phyloP scores from a whole-genome alignment of 1,284 basidiomycete species.

The Trametes polyzona region DNA sequence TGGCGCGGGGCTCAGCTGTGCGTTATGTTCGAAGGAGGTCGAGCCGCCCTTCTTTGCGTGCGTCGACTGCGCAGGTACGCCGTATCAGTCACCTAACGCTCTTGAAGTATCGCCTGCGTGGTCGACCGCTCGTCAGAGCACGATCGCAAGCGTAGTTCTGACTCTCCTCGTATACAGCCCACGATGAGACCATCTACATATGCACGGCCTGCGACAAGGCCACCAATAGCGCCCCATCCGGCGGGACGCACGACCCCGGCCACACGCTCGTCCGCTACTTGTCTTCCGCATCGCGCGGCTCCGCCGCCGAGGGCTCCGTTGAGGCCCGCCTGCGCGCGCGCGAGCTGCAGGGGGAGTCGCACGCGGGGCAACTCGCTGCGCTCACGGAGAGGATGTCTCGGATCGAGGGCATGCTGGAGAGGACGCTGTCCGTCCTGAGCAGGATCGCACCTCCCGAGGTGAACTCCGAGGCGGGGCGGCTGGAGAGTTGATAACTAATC shows the following conservation, averaged over 20 bases:
- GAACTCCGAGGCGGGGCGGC: not conserved
- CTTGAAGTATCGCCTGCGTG: too few species aligned
- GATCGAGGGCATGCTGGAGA: not conserved
- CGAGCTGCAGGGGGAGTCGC: not conserved
- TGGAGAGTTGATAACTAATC: too few species aligned
- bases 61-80: constrained; percentile 1
- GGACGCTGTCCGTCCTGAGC: not conserved
- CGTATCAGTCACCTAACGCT: not conserved
- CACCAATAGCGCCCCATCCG: not conserved
- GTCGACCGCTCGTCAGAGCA: too few species aligned
- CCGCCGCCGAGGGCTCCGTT: not conserved
- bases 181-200: not conserved
- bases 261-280: not conserved
- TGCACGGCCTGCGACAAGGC: not conserved
- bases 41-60: not conserved
- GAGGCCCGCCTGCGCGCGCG: constrained; percentile 1
- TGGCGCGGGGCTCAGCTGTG: not conserved
- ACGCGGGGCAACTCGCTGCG: not conserved
- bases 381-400: not conserved
- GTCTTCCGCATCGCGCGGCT: not conserved
- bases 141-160: too few species aligned
- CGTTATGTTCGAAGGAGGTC: not conserved
- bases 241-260: not conserved
- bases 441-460: not conserved
- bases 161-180: too few species aligned